These are phyloP conservation scores for Sclerotinia sclerotiorum DNA, from an alignment of 2,329 filamentous ascomycete species.

Conservation along the genomic window DNA sequence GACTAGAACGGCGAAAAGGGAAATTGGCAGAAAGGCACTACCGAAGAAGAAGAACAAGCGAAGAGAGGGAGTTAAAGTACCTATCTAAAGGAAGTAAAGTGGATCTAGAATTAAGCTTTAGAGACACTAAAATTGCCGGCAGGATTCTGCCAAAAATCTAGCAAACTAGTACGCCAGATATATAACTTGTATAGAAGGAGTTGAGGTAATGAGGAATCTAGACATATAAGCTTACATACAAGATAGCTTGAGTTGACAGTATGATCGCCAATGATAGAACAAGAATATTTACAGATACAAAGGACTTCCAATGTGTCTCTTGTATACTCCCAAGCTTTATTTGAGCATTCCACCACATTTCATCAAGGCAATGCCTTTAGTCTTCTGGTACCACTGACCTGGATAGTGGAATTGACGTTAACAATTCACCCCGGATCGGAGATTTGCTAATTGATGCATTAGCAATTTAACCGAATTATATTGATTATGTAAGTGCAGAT, in stretches of 20 bases:
- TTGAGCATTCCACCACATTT: neutral
- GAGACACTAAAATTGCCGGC: neutral
- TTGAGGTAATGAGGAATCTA: no score
- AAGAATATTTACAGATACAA: neutral
- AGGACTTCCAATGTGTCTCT: neutral
- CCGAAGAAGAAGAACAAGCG: neutral
- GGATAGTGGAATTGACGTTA: constrained; percentile 14
- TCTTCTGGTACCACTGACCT: neutral
- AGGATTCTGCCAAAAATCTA: neutral
- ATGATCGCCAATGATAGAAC: neutral
- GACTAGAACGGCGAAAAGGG: neutral
- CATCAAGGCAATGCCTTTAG: neutral
- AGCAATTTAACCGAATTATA: neutral
- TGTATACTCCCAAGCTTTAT: neutral
- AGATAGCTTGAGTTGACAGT: neutral
- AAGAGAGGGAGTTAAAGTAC: no score
- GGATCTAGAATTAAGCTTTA: neutral
- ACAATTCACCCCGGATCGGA: constrained; percentile 13
- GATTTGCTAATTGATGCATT: constrained; percentile 16
- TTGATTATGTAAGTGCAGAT: constrained; percentile 11
- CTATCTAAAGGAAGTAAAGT: neutral
- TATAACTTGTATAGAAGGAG: neutral
- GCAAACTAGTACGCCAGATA: neutral
- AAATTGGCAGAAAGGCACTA: neutral
- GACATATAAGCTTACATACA: neutral